A percentile compares a stretch with the other conserved stretches of the same genome.
These are phyloP conservation scores for Fusarium longipes DNA, from an alignment of 2,329 filamentous ascomycete genomes.

Conservation along the genomic window DNA sequence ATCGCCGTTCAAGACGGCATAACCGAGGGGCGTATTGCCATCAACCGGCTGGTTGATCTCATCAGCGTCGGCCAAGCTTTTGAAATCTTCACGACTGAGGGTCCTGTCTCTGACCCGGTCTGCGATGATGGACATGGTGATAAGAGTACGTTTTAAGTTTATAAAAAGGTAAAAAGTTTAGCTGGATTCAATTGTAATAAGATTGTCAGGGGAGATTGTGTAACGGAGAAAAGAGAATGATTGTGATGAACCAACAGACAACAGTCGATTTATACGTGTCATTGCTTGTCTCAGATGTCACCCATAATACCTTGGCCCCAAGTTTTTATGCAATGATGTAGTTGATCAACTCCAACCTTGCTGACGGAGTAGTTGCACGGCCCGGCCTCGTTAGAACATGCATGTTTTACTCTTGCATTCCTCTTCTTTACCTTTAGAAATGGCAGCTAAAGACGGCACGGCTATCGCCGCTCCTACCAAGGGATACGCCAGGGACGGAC, in stretches of 20 bases:
- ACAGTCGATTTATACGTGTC: background rate
- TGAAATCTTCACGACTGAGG: background rate
- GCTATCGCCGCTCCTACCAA: background rate
- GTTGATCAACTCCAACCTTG: background rate
- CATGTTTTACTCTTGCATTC: background rate
- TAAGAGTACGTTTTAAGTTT: background rate
- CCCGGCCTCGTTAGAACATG: background rate
- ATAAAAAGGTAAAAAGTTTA: background rate
- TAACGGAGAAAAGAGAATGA: background rate
- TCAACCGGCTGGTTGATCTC: background rate
- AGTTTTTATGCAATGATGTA: background rate
- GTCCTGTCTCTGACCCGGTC: conserved; percentile 1
- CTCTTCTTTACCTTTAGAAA: background rate
- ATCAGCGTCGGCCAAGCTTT: background rate
- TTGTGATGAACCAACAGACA: background rate
- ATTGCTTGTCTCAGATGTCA: background rate
- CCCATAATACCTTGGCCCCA: background rate
- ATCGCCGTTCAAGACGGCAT: background rate
- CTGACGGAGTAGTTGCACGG: background rate
- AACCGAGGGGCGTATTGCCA: conserved; percentile 1
- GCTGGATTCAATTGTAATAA: background rate
- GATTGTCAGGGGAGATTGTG: background rate
- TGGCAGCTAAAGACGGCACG: background rate
- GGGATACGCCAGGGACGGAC: background rate
- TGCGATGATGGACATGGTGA: background rate